Conservation (phyloP, 2,329 filamentous ascomycete species). For the Fusarium marasasianum region DNA sequence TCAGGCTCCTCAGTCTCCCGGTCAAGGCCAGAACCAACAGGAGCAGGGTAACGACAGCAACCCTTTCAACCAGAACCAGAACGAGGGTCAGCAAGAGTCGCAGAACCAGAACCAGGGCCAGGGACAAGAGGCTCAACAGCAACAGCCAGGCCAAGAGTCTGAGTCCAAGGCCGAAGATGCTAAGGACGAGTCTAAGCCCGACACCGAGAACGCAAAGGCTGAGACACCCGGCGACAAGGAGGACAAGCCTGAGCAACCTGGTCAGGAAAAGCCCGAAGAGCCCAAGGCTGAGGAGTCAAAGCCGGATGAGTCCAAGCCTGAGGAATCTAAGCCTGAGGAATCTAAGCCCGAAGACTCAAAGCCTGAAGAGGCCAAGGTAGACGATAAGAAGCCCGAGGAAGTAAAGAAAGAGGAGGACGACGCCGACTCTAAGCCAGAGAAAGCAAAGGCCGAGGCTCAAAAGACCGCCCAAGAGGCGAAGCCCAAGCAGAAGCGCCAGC, state of each 20-base stretch:
- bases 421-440: slow-evolving; percentile 4
- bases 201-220: slow-evolving; percentile 16
- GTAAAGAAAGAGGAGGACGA: slow-evolving; percentile 15
- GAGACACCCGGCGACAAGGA: slow-evolving; percentile 11
- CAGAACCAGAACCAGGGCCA: slow-evolving; percentile 2
- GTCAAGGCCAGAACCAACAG: slow-evolving; percentile 7
- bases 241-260: slow-evolving; percentile 11
- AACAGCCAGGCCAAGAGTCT: slow-evolving; percentile 19
- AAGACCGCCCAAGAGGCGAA: slow-evolving; percentile 16
- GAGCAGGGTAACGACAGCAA: slow-evolving; percentile 14
- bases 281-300: not conserved
- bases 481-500: slow-evolving; percentile 17
- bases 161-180: slow-evolving; percentile 4
- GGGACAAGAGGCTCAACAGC: slow-evolving; percentile 9
- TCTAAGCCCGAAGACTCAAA: not conserved
- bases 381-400: slow-evolving; percentile 20
- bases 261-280: not conserved
- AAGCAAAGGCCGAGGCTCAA: slow-evolving; percentile 10
- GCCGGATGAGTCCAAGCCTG: not conserved
- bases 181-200: slow-evolving; percentile 12
- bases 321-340: not conserved
- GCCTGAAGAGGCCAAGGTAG: slow-evolving; percentile 4
- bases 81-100: not conserved
- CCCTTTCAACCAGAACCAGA: slow-evolving; percentile 12
- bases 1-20: slow-evolving; percentile 20